Conservation (phyloP, 768 basidiomycete genomes). For the Pisolithus albus region DNA sequence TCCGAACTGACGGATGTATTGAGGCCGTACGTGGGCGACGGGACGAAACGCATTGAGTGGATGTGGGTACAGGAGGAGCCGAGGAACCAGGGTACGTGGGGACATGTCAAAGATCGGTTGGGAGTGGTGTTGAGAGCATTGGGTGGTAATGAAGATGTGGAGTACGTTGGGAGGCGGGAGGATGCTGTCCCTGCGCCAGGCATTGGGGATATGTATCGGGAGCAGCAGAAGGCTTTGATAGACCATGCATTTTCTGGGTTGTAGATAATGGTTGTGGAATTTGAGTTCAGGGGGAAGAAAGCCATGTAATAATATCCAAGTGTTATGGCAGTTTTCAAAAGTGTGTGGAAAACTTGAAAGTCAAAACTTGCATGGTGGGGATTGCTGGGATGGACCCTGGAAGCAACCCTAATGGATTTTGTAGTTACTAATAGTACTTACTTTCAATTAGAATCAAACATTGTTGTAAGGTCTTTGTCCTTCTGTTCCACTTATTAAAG, state of each 20-base stretch:
- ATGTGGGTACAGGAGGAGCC: conserved; percentile 86
- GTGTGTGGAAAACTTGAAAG: too few species aligned
- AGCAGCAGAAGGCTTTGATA: conserved; percentile 58
- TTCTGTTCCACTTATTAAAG: too few species aligned
- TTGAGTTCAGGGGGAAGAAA: too few species aligned
- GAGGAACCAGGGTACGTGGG: conserved; percentile 78
- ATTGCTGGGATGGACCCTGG: too few species aligned
- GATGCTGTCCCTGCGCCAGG: conserved; percentile 76
- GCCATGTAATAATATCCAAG: too few species aligned
- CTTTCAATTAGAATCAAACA: too few species aligned
- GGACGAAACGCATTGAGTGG: conserved; percentile 27
- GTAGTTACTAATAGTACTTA: too few species aligned
- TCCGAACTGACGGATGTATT: conserved; percentile 41
- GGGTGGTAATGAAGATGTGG: conserved; percentile 31
- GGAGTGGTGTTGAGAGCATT: conserved; percentile 39
- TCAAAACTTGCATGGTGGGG: too few species aligned
- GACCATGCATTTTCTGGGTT: conserved; percentile 49
- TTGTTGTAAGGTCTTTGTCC: too few species aligned
- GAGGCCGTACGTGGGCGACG: conserved; percentile 34
- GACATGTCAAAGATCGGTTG: conserved; percentile 57
- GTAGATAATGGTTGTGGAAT: conserved; percentile 10
- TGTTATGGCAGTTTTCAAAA: too few species aligned
- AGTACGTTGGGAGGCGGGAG: conserved; percentile 62
- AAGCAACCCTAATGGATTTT: too few species aligned
- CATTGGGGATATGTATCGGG: conserved; percentile 58